These are phyloP conservation scores for Bimuria novae-zelandiae DNA, from an alignment of 2,329 filamentous ascomycete species.

Conservation along the genomic window DNA sequence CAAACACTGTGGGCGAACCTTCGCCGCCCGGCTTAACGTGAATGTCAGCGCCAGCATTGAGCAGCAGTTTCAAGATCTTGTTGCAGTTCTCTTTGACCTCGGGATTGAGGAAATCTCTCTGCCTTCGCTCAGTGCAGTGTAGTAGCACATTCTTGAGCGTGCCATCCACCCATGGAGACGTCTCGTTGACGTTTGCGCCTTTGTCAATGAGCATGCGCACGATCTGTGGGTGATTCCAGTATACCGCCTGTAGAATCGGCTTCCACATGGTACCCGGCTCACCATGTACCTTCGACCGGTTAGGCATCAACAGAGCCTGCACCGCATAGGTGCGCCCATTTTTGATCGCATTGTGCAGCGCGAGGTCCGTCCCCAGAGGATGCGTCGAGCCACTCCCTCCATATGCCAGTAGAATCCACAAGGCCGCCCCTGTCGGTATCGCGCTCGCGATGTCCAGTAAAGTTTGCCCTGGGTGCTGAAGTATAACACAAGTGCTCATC, in stretches of 20 bases:
- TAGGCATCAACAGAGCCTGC: slow-evolving; percentile 28
- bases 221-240: slow-evolving; percentile 37
- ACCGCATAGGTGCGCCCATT: slow-evolving; percentile 38
- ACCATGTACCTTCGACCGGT: slow-evolving; percentile 34
- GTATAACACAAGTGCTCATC: slow-evolving; percentile 29
- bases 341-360: slow-evolving; percentile 44
- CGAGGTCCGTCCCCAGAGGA: slow-evolving; percentile 38
- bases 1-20: slow-evolving; percentile 23
- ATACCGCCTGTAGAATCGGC: slow-evolving; percentile 38
- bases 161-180: slow-evolving; percentile 13
- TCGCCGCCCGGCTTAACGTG: slow-evolving; percentile 21
- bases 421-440: slow-evolving; percentile 30
- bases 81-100: slow-evolving; percentile 24
- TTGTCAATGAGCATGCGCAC: slow-evolving; percentile 35
- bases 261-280: slow-evolving; percentile 30
- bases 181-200: slow-evolving; percentile 35
- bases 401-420: slow-evolving; percentile 35
- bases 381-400: slow-evolving; percentile 37
- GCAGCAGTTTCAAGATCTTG: slow-evolving; percentile 32
- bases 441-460: slow-evolving; percentile 40
- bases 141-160: slow-evolving; percentile 29
- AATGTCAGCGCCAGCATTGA: slow-evolving; percentile 37
- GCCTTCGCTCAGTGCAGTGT: slow-evolving; percentile 31
- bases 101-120: slow-evolving; percentile 21
- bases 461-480: slow-evolving; percentile 38